phyloP scores from a whole-genome alignment of 106 monocot species.

The Alisma plantagoaquatica region DNA sequence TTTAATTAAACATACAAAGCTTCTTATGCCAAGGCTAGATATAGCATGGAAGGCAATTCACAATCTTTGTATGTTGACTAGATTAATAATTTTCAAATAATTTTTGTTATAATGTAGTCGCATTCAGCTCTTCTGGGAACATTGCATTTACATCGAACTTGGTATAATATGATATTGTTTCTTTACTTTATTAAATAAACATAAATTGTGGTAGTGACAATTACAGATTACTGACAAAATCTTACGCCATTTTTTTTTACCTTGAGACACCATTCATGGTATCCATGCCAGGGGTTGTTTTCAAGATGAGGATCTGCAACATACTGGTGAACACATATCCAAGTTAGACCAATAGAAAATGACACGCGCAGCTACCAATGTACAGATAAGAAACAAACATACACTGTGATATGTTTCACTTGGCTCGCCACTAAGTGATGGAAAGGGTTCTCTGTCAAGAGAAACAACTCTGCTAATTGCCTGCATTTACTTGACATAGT shows the following conservation, averaged over 20 bases:
- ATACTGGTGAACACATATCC: conserved; percentile 30
- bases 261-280: conserved; percentile 67
- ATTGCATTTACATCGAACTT: too few species aligned
- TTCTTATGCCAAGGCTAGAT: too few species aligned
- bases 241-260: conserved; percentile 17
- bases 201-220: not conserved
- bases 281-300: conserved; percentile 80
- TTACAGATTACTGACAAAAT: not conserved
- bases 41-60: too few species aligned
- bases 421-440: conserved; percentile 61
- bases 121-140: too few species aligned
- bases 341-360: not conserved
- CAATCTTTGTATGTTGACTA: too few species aligned
- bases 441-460: conserved; percentile 81
- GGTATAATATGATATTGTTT: too few species aligned
- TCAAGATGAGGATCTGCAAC: conserved; percentile 61
- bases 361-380: not conserved
- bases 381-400: conserved; percentile 8
- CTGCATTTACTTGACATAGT: conserved; percentile 28
- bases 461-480: conserved; percentile 74
- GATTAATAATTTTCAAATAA: too few species aligned
- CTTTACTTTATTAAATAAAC: not conserved
- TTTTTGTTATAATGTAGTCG: too few species aligned
- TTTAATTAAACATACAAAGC: too few species aligned
- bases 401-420: conserved; percentile 77